Percentiles rank a stretch among this genome's conserved stretches.
phyloP scores from a whole-genome alignment of 2,329 filamentous ascomycete species.

The Colletotrichum melonis region DNA sequence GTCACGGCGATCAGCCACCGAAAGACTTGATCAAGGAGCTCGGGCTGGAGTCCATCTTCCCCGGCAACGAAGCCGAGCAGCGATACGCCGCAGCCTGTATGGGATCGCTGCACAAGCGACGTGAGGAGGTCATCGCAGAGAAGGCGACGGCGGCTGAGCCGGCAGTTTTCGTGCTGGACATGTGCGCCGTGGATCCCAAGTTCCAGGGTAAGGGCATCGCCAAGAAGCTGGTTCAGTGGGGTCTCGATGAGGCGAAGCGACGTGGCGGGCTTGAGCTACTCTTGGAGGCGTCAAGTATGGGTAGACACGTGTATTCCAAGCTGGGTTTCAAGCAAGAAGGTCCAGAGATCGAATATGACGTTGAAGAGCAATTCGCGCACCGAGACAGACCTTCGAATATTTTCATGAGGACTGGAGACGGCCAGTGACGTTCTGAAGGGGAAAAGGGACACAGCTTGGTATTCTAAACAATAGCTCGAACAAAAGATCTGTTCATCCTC shows the following conservation, averaged over 20 bases:
- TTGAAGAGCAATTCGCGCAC: constrained; percentile 54
- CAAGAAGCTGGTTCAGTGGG: constrained; percentile 57
- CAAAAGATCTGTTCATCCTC: too few relatives aligned
- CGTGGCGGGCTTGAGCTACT: constrained; percentile 54
- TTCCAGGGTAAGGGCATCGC: constrained; percentile 64
- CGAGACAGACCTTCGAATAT: constrained; percentile 54
- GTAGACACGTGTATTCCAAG: constrained; percentile 56
- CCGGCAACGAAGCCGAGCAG: constrained; percentile 55
- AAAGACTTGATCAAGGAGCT: constrained; percentile 45
- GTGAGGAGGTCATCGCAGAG: constrained; percentile 53
- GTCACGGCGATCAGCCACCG: constrained; percentile 55
- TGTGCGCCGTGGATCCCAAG: constrained; percentile 63
- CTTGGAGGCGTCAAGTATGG: constrained; percentile 61
- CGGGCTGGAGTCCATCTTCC: constrained; percentile 52
- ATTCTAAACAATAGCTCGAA: too few relatives aligned
- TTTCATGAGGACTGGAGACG: constrained; percentile 55
- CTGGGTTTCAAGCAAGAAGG: constrained; percentile 57
- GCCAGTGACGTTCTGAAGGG: not conserved
- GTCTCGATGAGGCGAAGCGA: constrained; percentile 53
- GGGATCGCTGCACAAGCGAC: constrained; percentile 54
- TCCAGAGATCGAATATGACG: constrained; percentile 56
- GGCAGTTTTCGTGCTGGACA: constrained; percentile 60
- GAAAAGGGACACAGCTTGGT: not conserved
- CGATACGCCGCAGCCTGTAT: constrained; percentile 58
- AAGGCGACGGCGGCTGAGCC: constrained; percentile 55